These are phyloP conservation scores for Geotrichum siamense DNA, from an alignment of 1,139 yeast species.

Conservation along the genomic window DNA sequence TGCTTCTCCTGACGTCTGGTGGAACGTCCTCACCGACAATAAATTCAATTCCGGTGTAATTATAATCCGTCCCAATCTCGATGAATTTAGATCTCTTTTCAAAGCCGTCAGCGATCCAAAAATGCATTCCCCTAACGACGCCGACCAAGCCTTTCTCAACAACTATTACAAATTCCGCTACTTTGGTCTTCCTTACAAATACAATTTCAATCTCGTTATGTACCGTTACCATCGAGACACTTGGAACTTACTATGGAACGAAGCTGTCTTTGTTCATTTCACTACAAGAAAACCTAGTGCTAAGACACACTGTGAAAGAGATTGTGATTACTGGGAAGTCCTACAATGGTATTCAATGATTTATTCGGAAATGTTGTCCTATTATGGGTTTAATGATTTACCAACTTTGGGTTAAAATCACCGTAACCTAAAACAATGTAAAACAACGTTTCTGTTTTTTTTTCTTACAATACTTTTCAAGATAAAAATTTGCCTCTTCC, in stretches of 20 bases:
- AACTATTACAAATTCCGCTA: constrained; percentile 22
- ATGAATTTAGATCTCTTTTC: constrained; percentile 23
- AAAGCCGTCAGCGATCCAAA: constrained; percentile 25
- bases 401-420: constrained; percentile 22
- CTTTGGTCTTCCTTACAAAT: constrained; percentile 25
- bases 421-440: not conserved
- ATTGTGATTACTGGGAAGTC: constrained; percentile 22
- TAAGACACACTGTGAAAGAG: constrained; percentile 12
- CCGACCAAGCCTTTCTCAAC: constrained; percentile 26
- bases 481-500: too few relatives aligned
- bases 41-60: constrained; percentile 26
- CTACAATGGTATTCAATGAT: constrained; percentile 23
- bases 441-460: not conserved
- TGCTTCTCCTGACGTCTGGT: constrained; percentile 26
- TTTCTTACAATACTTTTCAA: not conserved
- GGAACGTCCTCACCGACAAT: constrained; percentile 23
- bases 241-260: constrained; percentile 26
- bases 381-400: constrained; percentile 21
- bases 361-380: constrained; percentile 24
- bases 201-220: constrained; percentile 25
- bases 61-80: constrained; percentile 24
- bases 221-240: constrained; percentile 19
- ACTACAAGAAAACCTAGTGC: constrained; percentile 18
- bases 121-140: constrained; percentile 27
- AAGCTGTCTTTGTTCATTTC: constrained; percentile 25